These are phyloP conservation scores for Teratosphaeria viscida DNA, from an alignment of 2,329 filamentous ascomycete genomes.

Conservation along the genomic window DNA sequence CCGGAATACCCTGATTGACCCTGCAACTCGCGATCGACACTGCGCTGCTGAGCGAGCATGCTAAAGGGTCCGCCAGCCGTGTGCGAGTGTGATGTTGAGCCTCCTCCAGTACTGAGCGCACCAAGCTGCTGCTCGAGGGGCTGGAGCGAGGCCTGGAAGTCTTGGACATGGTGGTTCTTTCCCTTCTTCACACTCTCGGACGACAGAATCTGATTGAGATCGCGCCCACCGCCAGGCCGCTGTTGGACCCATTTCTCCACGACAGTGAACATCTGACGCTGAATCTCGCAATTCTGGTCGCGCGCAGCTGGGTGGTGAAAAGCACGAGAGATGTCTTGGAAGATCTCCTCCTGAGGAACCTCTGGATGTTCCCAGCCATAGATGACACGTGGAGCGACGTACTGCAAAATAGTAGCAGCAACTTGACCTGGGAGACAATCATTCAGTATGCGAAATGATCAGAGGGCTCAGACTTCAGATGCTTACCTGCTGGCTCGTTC, in stretches of 20 bases:
- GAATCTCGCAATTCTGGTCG: slow-evolving; percentile 65
- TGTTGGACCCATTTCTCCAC: slow-evolving; percentile 72
- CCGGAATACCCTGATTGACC: neutral
- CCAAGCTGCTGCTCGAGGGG: slow-evolving; percentile 11
- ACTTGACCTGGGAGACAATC: slow-evolving; percentile 27
- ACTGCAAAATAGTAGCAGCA: slow-evolving; percentile 58
- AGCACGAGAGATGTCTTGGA: slow-evolving; percentile 67
- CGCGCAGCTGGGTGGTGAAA: slow-evolving; percentile 88
- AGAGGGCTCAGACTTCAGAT: neutral
- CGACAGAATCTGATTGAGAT: slow-evolving; percentile 64
- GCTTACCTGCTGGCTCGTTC: slow-evolving; percentile 33
- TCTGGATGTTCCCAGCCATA: slow-evolving; percentile 88
- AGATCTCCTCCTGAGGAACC: slow-evolving; percentile 71
- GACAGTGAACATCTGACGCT: slow-evolving; percentile 78
- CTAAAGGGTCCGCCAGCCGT: slow-evolving; percentile 21
- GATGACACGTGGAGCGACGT: slow-evolving; percentile 74
- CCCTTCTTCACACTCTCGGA: slow-evolving; percentile 75
- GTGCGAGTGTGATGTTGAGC: slow-evolving; percentile 14
- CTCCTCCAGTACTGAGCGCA: slow-evolving; percentile 4
- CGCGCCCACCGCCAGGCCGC: slow-evolving; percentile 52
- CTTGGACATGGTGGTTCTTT: slow-evolving; percentile 55
- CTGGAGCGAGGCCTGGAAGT: slow-evolving; percentile 15
- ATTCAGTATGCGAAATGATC: neutral
- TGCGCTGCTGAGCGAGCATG: slow-evolving; percentile 14
- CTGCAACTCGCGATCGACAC: neutral